Base-by-base conservation (phyloP, 2,329 filamentous ascomycete species). In the Aspergillus uvarum region DNA sequence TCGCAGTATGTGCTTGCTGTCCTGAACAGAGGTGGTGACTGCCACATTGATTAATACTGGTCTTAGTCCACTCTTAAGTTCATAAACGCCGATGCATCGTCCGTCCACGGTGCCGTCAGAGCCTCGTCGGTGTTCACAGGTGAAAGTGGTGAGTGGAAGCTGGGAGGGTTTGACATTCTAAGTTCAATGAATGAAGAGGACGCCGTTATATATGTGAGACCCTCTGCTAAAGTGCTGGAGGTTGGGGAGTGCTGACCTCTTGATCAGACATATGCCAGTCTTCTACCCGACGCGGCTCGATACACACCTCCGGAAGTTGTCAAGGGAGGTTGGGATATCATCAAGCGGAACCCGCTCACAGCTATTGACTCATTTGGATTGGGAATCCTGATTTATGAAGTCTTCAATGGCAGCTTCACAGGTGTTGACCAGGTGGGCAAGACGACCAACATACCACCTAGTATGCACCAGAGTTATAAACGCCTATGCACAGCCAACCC, bases 181-280 rank as follows among this genome's bases (percentile, higher is more conserved):
- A 98, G 93, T 77, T 97, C 90, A 42, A 88, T 98, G 79, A 98
- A 97, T 70, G 95, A 98, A 59, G 93, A 98, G 63, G 92, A 98
- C 68, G 92, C 93, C 10, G 83, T 96, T 51, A 93, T 99, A 71
- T 97, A 96, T 72, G 89, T 91, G 63, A 63, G 79, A 73, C 29
- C 3, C 11, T 5, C 49, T 11, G 11, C 22, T 2, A 3, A 11
- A n/a, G 4, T 21, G 12, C 12, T 29, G 22, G 7, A 53, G 48
- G 29, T 42, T 16, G 31, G 11, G 14, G n/a, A 49, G 61, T 32
- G 55, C 63, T 71, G 47, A 71, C 60, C 14, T 35, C 53, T 57
- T 19, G 14, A 14, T 8, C 64, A 95, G 87, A 95, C 86, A 54
- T 96, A 93, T 72, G 94, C 93, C 61, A 92, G 91, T 68, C 79